phyloP scores from a whole-genome alignment of 176 grass and related monocot genomes.

The Raddia guianensis region DNA sequence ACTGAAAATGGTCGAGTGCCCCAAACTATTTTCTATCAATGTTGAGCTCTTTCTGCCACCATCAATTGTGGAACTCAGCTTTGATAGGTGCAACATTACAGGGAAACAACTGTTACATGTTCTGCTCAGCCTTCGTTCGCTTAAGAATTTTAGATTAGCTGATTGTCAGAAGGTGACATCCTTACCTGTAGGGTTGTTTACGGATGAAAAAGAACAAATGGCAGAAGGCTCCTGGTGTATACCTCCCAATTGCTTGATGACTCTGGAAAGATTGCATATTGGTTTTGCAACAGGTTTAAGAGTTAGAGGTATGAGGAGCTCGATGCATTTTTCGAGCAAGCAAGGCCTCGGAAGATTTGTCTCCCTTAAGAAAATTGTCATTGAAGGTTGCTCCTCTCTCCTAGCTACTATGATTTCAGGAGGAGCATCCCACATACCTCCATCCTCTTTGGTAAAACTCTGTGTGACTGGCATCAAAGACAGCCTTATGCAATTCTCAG shows the following conservation, averaged over 20 bases:
- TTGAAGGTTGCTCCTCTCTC: no score
- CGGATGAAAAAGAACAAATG: neutral
- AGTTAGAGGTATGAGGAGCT: no score
- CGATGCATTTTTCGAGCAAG: neutral
- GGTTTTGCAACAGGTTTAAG: neutral
- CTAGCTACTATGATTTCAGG: neutral
- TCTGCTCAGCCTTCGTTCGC: neutral
- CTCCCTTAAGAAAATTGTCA: no score
- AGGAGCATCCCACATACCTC: slow-evolving; percentile 15
- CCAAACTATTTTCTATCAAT: neutral
- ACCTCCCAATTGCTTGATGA: neutral
- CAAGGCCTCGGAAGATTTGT: no score
- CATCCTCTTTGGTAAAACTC: slow-evolving; percentile 13
- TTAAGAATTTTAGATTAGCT: neutral
- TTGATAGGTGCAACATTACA: neutral
- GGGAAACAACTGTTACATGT: slow-evolving; percentile 5
- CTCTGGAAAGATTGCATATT: neutral
- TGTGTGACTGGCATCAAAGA: neutral
- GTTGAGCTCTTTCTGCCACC: neutral
- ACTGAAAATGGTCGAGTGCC: neutral
- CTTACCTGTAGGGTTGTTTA: slow-evolving; percentile 15
- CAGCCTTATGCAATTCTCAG: neutral
- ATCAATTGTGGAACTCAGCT: slow-evolving; percentile 4
- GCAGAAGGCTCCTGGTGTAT: neutral
- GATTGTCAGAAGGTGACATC: neutral